Evolutionary conservation across 1,284 basidiomycete species (phyloP).

Genomic region (Cryptococcus sp.): DNA sequence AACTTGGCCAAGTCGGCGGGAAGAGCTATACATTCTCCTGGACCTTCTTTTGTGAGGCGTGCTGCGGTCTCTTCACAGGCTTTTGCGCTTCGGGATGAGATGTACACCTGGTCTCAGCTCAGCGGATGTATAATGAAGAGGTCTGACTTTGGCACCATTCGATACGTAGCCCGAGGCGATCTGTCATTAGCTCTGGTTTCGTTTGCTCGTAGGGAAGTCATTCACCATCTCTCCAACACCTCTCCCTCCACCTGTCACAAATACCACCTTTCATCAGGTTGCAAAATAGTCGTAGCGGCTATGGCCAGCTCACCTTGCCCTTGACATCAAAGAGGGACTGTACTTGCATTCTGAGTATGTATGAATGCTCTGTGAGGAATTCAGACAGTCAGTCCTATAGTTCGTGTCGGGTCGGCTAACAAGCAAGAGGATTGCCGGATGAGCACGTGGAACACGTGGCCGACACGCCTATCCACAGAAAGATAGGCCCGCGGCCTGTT

Average conservation of each 20-base stretch:
- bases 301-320: constrained; percentile 49
- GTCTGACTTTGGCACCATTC: constrained; percentile 59
- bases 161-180: constrained; percentile 63
- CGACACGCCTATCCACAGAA: too few species aligned
- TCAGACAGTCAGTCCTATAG: neutral
- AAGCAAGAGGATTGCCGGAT: too few species aligned
- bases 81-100: constrained; percentile 59
- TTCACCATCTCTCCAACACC: constrained; percentile 66
- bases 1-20: constrained; percentile 60
- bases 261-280: constrained; percentile 49
- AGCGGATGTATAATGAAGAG: neutral
- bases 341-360: constrained; percentile 21
- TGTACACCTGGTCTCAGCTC: constrained; percentile 56
- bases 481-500: too few species aligned
- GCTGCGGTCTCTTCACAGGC: constrained; percentile 59
- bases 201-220: constrained; percentile 4
- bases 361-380: neutral
- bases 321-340: constrained; percentile 57
- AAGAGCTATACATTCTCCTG: constrained; percentile 58
- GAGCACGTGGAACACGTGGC: too few species aligned
- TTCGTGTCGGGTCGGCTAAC: too few species aligned
- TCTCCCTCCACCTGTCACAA: constrained; percentile 67
- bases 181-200: constrained; percentile 41
- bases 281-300: constrained; percentile 4
- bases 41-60: constrained; percentile 56